Base-by-base conservation (phyloP, 2,329 filamentous ascomycete species). In the Albophoma yamanashiensis region DNA sequence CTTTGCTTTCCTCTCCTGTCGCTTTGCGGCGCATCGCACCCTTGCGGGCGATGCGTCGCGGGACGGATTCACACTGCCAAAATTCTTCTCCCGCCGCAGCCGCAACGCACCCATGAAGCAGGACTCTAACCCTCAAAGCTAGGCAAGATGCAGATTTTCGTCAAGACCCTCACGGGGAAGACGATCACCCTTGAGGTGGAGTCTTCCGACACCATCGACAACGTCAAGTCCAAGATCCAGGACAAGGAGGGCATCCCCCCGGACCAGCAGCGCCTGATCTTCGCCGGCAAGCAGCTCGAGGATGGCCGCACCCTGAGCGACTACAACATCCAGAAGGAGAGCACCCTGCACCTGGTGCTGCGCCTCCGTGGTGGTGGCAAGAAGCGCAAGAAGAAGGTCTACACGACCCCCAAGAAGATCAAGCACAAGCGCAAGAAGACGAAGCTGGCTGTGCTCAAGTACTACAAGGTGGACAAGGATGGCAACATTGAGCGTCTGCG, bases 381-480 rank as follows among this genome's bases (percentile, higher is more conserved):
- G 92, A 97, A 97, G 91, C 88, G 95, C 82, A 99, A 99, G 91
- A 96, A 96, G 92, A 99, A 99, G 92, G 94, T 99, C 72, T 99
- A 99, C 90, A 97, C 91, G 78, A 99, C 94, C 75, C 94, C 94
- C 79, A 99, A 99, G 92, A 99, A 99, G 92, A 99, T 99, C 89
- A 99, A 99, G 94, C 94, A 99, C 89, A 99, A 99, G 92, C 89
- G 92, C 85, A 99, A 97, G 92, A 99, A 99, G 93, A 96, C 90
- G 88, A 99, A 99, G 89, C 84, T 99, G 79, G 94, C 94, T 75
- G 93, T 99, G 72, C 92, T 99, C 80, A 99, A 99, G 89, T 99
- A 99, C 91, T 99, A 99, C 91, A 99, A 99, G 91, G 94, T 99
- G 73, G 94, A 97, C 80, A 91, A 90, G 73, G 94, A 99, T 75